A percentile compares a stretch with the other conserved stretches of the same genome.
phyloP scores from a whole-genome alignment of 116 monocot genomes.

The Papilionanthe hybrid region DNA sequence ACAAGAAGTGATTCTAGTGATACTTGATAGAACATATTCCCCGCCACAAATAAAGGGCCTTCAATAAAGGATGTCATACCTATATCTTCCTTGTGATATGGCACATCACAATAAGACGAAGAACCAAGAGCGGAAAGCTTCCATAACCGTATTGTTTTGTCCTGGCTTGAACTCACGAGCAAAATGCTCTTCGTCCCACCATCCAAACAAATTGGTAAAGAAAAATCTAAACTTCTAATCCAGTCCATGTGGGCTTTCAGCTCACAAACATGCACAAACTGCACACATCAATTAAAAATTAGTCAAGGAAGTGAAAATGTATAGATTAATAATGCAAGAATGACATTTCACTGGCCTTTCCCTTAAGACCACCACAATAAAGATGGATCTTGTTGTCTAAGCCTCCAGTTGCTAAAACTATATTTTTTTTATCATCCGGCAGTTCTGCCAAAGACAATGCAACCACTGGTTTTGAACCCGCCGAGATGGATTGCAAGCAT shows the following conservation, averaged over 20 bases:
- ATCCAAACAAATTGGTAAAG: constrained; percentile 48
- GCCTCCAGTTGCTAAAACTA: constrained; percentile 88
- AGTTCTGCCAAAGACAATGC: constrained; percentile 67
- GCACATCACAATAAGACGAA: constrained; percentile 20
- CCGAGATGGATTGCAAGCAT: constrained; percentile 50
- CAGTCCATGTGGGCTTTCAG: constrained; percentile 97
- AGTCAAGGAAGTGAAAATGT: not conserved
- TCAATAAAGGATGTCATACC: constrained; percentile 81
- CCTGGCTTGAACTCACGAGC: constrained; percentile 95
- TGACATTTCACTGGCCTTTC: constrained; percentile 55
- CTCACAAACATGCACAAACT: constrained; percentile 77
- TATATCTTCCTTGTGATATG: constrained; percentile 40
- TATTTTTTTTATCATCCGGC: constrained; percentile 38
- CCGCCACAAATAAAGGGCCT: constrained; percentile 63
- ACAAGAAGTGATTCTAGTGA: constrained; percentile 92
- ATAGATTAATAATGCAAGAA: not conserved
- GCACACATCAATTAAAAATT: constrained; percentile 15
- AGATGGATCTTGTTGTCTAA: constrained; percentile 93
- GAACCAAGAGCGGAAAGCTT: constrained; percentile 48
- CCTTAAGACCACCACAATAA: constrained; percentile 55
- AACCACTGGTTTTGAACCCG: constrained; percentile 92
- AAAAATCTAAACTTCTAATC: constrained; percentile 95
- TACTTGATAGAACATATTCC: constrained; percentile 55
- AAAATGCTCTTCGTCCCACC: constrained; percentile 45
- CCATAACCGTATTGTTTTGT: constrained; percentile 96